Percentiles rank a stretch among this genome's conserved stretches.
phyloP scores from a whole-genome alignment of 176 grass and related monocot species.

The Rhynchospora breviuscula region DNA sequence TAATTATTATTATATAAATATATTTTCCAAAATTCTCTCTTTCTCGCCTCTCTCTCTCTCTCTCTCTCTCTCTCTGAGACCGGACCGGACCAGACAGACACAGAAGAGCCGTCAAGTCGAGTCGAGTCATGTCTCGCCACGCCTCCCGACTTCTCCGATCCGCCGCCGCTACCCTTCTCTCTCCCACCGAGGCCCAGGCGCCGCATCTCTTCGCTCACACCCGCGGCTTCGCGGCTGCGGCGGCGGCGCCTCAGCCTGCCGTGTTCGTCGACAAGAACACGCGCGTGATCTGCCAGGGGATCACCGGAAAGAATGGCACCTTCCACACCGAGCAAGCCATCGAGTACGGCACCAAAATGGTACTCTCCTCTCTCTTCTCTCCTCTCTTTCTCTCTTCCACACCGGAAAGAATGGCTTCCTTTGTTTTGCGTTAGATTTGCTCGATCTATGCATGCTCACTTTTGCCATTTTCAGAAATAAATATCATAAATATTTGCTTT shows the following conservation, averaged over 20 bases:
- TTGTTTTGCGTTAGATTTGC: too few relatives aligned
- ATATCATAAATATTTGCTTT: too few relatives aligned
- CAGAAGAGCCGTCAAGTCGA: not conserved
- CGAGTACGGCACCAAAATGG: slow-evolving; percentile 99
- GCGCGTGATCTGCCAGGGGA: slow-evolving; percentile 99
- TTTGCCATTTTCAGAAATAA: too few relatives aligned
- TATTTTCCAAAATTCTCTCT: not conserved
- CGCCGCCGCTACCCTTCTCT: slow-evolving; percentile 45
- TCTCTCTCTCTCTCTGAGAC: not conserved
- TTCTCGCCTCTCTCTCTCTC: not conserved
- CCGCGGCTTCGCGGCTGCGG: slow-evolving; percentile 59
- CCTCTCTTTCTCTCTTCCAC: not conserved
- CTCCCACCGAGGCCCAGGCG: not conserved
- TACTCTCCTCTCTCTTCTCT: not conserved
- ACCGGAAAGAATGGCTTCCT: too few relatives aligned
- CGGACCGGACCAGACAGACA: not conserved
- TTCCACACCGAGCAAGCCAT: slow-evolving; percentile 99
- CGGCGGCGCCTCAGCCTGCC: slow-evolving; percentile 58
- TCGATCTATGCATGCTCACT: too few relatives aligned
- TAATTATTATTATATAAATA: too few relatives aligned
- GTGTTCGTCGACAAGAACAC: slow-evolving; percentile 99
- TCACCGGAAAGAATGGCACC: slow-evolving; percentile 98
- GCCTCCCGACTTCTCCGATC: slow-evolving; percentile 67
- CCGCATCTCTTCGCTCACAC: not conserved
- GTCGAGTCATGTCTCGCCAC: slow-evolving; percentile 55